These are phyloP conservation scores for Citeromyces siamensis DNA, from an alignment of 1,139 yeast species.

Conservation along the genomic window DNA sequence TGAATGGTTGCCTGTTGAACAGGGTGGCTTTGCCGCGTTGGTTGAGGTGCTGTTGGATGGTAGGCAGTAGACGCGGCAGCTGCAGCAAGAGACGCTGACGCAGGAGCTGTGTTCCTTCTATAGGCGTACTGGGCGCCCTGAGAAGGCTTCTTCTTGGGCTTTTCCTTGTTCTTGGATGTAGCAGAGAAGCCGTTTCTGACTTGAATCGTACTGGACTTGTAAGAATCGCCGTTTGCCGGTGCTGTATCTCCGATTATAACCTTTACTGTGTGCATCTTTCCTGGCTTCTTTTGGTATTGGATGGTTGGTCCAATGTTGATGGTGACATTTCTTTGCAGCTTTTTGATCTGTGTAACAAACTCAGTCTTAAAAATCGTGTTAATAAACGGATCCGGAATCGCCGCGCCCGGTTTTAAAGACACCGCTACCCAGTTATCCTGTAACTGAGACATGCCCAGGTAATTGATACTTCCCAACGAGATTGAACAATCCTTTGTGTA, in stretches of 20 bases:
- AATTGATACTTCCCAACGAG: constrained; percentile 46
- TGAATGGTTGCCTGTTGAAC: constrained; percentile 8
- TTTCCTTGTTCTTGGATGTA: constrained; percentile 52
- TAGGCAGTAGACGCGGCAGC: constrained; percentile 7
- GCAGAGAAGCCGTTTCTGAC: constrained; percentile 77
- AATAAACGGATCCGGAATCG: constrained; percentile 68
- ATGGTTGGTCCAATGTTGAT: constrained; percentile 65
- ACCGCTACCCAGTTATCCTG: constrained; percentile 95
- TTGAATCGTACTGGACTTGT: constrained; percentile 81
- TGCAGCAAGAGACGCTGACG: constrained; percentile 12
- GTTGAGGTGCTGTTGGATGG: constrained; percentile 1
- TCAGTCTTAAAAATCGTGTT: constrained; percentile 87
- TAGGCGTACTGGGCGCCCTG: constrained; percentile 4
- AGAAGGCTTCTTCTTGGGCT: constrained; percentile 45
- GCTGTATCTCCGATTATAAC: constrained; percentile 47
- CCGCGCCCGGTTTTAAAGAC: constrained; percentile 34
- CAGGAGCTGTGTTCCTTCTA: constrained; percentile 10
- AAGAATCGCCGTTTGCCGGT: constrained; percentile 55
- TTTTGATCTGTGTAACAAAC: constrained; percentile 63
- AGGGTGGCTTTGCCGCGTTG: constrained; percentile 4
- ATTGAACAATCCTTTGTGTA: constrained; percentile 55
- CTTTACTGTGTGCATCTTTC: constrained; percentile 66
- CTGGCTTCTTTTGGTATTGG: constrained; percentile 84
- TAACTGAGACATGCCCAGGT: constrained; percentile 56
- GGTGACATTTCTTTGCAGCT: constrained; percentile 41